Evolutionary conservation across 225 moss, liverwort and hornwort genomes (phyloP).

Genomic region (Pseudoscleropodium purum): DNA sequence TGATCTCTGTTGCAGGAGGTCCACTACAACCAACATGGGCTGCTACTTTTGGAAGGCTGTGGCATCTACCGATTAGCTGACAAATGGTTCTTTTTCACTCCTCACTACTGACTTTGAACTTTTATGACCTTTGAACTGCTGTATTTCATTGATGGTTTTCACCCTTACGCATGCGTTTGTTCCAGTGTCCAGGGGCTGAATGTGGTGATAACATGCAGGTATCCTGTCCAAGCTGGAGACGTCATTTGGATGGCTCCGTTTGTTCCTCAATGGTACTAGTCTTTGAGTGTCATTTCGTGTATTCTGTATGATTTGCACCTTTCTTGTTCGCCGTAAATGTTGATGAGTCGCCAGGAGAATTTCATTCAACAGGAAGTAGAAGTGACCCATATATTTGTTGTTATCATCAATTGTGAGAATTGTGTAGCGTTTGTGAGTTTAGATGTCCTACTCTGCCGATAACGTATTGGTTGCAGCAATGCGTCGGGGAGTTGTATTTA

Average conservation of each 20-base stretch:
- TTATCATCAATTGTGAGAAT: neutral
- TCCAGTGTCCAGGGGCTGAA: neutral
- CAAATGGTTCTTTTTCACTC: constrained; percentile 46
- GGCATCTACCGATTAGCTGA: constrained; percentile 90
- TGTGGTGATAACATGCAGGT: constrained; percentile 37
- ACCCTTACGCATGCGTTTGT: neutral
- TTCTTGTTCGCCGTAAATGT: neutral
- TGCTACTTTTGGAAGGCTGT: constrained; percentile 87
- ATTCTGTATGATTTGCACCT: neutral
- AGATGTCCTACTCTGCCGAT: neutral
- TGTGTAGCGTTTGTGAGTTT: neutral
- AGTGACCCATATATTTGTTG: neutral
- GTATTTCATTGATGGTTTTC: neutral
- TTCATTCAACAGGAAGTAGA: neutral
- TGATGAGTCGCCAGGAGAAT: neutral
- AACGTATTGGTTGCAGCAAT: neutral
- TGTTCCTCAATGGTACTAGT: constrained; percentile 80
- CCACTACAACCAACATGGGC: constrained; percentile 94
- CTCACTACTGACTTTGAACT: neutral
- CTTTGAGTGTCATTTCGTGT: neutral
- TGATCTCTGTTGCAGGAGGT: constrained; percentile 55
- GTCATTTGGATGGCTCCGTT: constrained; percentile 99
- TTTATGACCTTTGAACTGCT: neutral
- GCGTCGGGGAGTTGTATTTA: neutral
- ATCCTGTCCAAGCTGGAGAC: constrained; percentile 93